These are phyloP conservation scores for Botrytis fragariae DNA, from an alignment of 2,329 filamentous ascomycete genomes.

Conservation along the genomic window DNA sequence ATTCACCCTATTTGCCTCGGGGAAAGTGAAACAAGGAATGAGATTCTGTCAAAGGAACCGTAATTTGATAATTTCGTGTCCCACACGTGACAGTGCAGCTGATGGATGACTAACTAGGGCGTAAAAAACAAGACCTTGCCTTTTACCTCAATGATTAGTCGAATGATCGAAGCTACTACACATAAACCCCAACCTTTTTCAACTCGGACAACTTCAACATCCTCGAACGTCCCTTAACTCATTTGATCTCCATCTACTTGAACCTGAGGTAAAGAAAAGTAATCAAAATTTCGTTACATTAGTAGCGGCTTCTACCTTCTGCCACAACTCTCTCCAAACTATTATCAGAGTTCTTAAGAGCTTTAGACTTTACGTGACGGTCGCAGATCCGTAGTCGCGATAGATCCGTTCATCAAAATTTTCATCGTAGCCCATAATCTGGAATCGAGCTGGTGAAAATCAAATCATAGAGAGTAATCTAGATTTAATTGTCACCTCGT, in stretches of 20 bases:
- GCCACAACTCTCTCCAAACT: conserved; percentile 6
- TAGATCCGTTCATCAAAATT: conserved; percentile 20
- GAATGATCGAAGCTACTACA: neutral
- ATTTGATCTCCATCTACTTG: conserved; percentile 4
- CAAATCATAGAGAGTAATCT: conserved; percentile 22
- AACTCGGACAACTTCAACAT: neutral
- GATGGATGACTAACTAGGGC: conserved; percentile 9
- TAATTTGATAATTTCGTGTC: neutral
- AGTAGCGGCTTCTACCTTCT: conserved; percentile 13
- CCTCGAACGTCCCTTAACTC: neutral
- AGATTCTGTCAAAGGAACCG: neutral
- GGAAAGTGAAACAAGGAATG: neutral
- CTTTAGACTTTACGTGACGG: conserved; percentile 19
- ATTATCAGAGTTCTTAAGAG: neutral
- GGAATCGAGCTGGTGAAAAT: conserved; percentile 19
- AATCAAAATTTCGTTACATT: conserved; percentile 10
- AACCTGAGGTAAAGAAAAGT: conserved; percentile 16
- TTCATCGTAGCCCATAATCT: conserved; percentile 22
- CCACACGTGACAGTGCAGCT: neutral
- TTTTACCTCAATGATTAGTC: neutral
- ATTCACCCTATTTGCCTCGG: neutral
- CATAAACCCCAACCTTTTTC: conserved; percentile 7
- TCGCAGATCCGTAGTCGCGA: conserved; percentile 22
- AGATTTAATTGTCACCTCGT: conserved; percentile 18
- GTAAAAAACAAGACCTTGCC: conserved; percentile 1